Base-by-base conservation (phyloP, 1,284 basidiomycete species). In the Malassezia psittaci region DNA sequence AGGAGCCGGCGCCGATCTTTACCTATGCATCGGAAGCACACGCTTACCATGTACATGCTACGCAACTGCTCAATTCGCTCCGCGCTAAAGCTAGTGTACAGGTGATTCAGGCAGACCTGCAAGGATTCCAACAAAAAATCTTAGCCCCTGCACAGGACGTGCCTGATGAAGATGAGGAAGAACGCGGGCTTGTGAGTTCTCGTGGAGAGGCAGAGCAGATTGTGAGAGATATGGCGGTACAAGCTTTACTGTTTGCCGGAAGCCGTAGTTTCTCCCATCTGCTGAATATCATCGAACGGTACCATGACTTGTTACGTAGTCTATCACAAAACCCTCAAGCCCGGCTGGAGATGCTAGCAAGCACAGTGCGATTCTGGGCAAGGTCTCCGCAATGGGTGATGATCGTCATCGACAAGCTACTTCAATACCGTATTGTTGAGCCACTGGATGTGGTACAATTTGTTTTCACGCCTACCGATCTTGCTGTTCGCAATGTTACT, bases 341-440 rank as follows among this genome's bases (percentile, higher is more conserved):
- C 44, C 74, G 78, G 2, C 18, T 68, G 54, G 57, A 61, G 82
- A 59, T 84, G 83, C 36, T 87, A 84, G 65, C 78, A 77, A 35
- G 84, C 85, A 62, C 83, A 88, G 63, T 81, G 90, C 21, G 80
- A 79, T 45, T 83, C 83, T 16, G 83, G 86, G 6, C 81, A 80
- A 1, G 75, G 78, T 19, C 94, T 87, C 77, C 64, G 13, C 71
- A 74, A 54, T 74, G 72, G 72, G 45, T 68, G 6, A 41, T 58
- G 19, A 74, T 98, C 67, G 90, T 96, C 5, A 84, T 93, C 61
- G 94, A 96, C 79, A 99, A 99, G 78, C 79, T 96, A 60, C 86
- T 98, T 81, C 93, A 98, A 76, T 99, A 99, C 76, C 88, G 94
- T 69, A 87, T 98, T 54, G 85, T 98, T 32, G 90, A 96, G 69